Conservation (phyloP, 352 stramenopile species). For the Globisporangium paddicum region DNA sequence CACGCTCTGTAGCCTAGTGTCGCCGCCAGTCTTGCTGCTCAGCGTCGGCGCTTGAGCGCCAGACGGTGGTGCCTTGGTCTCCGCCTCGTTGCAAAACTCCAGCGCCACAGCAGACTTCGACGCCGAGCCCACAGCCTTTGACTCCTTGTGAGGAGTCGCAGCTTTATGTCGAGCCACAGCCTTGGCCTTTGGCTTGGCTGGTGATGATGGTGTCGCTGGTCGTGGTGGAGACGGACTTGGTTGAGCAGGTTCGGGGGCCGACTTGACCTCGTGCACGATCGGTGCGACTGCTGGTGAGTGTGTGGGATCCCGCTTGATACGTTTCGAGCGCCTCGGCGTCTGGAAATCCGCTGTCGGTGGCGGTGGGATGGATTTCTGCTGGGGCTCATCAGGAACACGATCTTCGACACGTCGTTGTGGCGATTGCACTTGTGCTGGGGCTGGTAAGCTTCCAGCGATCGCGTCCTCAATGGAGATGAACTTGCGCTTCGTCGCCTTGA, state of each 20-base stretch:
- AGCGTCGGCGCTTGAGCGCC: background rate
- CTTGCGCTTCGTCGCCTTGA: conserved; percentile 4
- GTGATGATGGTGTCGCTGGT: no score
- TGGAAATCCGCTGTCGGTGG: background rate
- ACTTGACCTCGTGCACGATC: background rate
- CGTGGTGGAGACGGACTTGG: background rate
- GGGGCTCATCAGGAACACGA: background rate
- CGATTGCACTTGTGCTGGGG: background rate
- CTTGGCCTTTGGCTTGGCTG: background rate
- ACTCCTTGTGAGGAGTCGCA: background rate
- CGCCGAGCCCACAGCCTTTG: background rate
- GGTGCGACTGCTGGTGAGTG: background rate
- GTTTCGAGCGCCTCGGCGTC: conserved; percentile 7
- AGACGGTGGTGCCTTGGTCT: background rate
- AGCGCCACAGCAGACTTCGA: background rate
- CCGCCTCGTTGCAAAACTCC: background rate
- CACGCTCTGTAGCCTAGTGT: background rate
- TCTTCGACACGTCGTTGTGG: background rate
- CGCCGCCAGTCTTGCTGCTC: background rate
- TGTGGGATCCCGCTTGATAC: conserved; percentile 5
- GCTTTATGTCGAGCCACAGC: background rate
- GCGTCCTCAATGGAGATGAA: background rate
- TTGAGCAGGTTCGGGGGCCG: background rate
- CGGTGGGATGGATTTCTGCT: background rate
- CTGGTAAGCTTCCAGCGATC: background rate